Evolutionary conservation across 192 early-diverging fungal genomes (phyloP), one percentile per base, ranked within the genome.

Genomic region (Mortierella hygrophila): DNA sequence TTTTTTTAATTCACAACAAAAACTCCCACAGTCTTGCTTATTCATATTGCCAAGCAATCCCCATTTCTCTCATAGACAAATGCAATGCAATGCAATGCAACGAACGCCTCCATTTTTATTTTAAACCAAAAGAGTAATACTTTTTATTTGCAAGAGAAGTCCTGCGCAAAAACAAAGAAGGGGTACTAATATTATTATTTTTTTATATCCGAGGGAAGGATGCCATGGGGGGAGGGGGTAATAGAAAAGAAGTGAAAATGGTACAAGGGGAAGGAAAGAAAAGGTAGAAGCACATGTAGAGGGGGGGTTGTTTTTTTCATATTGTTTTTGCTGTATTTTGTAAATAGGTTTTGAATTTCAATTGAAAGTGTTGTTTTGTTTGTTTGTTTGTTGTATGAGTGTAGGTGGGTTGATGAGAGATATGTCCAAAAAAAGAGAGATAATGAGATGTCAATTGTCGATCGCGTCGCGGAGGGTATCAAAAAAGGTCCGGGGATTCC

Each of bases 351-450:
- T 23, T 57, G n/a, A 26, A 57, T 57, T 57, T 23, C 55, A 47
- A 13, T n/a, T 37, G 18, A 21, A 32, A 13, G 23, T 41, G 26
- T 41, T 52, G 44, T 37, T 52, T 18, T 47, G 15, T 16, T 76
- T 60, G 29, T 57, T 57, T 60, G 23, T 75, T 76, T 76, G 40
- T 76, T 55, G 40, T 76, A 29, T 74, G 42, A 47, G 23, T 54
- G 55, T 23, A 13, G 6, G 26, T 75, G 15, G n/a, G 70, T 42
- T 71, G 70, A 32, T 68, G 65, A 26, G 38, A 40, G 69, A 23
- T 40, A 70, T 40, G 69, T 40, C 69, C 29, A 65, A 63, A 35
- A 1, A 35, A 1, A 35, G 35, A 35, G n/a, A 74, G 26, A 74
- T 21, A 69, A 23, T 41, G 32, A 40, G 15, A 23, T 71, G 37